These are phyloP conservation scores for Microbotryum intermedium DNA, from an alignment of 1,284 basidiomycete genomes.

Conservation along the genomic window DNA sequence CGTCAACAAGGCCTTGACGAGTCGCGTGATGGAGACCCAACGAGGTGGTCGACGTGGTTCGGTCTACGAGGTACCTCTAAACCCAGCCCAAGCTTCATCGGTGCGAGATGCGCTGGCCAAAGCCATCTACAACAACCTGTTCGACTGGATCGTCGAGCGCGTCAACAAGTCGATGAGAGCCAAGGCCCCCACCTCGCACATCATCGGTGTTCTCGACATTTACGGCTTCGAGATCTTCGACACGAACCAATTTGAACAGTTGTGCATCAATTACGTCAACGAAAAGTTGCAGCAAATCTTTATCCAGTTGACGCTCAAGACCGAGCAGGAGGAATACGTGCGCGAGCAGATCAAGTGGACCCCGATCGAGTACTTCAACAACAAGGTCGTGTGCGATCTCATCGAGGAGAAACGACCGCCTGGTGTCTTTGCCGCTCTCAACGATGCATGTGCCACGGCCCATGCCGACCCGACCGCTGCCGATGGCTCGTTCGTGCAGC, in stretches of 20 bases:
- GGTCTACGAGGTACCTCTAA: slow-evolving; percentile 92
- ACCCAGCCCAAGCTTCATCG: slow-evolving; percentile 79
- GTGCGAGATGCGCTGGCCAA: slow-evolving; percentile 90
- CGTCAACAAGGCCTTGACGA: slow-evolving; percentile 79
- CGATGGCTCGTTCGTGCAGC: slow-evolving; percentile 93
- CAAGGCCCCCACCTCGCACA: slow-evolving; percentile 60
- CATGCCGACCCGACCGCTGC: slow-evolving; percentile 95
- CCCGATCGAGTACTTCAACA: slow-evolving; percentile 95
- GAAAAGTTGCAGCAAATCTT: slow-evolving; percentile 92
- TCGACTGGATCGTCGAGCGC: slow-evolving; percentile 98
- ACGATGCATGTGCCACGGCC: slow-evolving; percentile 96
- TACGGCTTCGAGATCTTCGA: slow-evolving; percentile 98
- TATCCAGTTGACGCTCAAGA: slow-evolving; percentile 96
- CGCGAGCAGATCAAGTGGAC: slow-evolving; percentile 99
- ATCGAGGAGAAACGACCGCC: slow-evolving; percentile 95
- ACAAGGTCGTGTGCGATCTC: slow-evolving; percentile 87
- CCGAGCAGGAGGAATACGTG: slow-evolving; percentile 98
- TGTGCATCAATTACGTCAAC: slow-evolving; percentile 99
- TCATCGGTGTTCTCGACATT: slow-evolving; percentile 96
- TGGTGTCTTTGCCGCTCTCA: slow-evolving; percentile 94
- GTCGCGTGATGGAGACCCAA: slow-evolving; percentile 83
- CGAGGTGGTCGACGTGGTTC: slow-evolving; percentile 82
- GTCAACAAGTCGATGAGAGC: slow-evolving; percentile 96
- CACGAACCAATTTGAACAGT: slow-evolving; percentile 97
- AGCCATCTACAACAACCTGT: slow-evolving; percentile 96